A percentile compares a stretch with the other conserved stretches of the same genome.
Evolutionary conservation across 139 green algal species (phyloP).

Genomic region (Yamagishiella unicocca): DNA sequence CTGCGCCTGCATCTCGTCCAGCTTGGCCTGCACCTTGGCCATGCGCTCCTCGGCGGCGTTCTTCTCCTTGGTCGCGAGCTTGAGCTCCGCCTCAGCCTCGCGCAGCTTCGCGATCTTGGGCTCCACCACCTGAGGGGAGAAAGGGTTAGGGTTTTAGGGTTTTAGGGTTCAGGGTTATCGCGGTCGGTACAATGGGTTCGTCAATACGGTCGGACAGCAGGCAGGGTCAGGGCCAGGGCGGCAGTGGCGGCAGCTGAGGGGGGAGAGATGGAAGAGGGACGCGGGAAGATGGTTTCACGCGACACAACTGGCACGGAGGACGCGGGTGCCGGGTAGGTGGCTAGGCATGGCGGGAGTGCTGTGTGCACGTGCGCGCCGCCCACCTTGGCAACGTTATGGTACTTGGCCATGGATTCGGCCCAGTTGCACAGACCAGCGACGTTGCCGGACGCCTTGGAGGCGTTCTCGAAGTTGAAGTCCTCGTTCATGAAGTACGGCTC

Average conservation of each 20-base stretch:
- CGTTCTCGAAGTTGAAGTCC: conserved; percentile 94
- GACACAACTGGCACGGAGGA: no score
- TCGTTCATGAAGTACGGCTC: conserved; percentile 91
- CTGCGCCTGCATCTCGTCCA: conserved; percentile 94
- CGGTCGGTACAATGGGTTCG: no score
- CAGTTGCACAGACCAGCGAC: conserved; percentile 96
- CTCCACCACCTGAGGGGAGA: conserved; percentile 82
- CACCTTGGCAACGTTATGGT: conserved; percentile 91
- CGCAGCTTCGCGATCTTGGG: conserved; percentile 93
- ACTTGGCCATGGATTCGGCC: conserved; percentile 94
- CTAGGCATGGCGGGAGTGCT: no score
- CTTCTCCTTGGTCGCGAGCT: conserved; percentile 90
- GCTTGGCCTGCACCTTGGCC: conserved; percentile 88
- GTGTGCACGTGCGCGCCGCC: not conserved
- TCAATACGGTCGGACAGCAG: no score
- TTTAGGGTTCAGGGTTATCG: no score
- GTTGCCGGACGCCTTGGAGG: conserved; percentile 90
- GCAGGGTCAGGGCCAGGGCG: not conserved
- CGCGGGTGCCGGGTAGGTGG: no score
- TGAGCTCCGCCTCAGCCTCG: conserved; percentile 89
- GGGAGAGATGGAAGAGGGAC: no score
- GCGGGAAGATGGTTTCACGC: no score
- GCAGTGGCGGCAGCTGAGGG: not conserved
- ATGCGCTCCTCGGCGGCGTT: conserved; percentile 91
- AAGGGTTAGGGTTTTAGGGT: no score